phyloP scores from a whole-genome alignment of 371 early-diverging fungal genomes.

The Lichtheimia corymbifera region DNA sequence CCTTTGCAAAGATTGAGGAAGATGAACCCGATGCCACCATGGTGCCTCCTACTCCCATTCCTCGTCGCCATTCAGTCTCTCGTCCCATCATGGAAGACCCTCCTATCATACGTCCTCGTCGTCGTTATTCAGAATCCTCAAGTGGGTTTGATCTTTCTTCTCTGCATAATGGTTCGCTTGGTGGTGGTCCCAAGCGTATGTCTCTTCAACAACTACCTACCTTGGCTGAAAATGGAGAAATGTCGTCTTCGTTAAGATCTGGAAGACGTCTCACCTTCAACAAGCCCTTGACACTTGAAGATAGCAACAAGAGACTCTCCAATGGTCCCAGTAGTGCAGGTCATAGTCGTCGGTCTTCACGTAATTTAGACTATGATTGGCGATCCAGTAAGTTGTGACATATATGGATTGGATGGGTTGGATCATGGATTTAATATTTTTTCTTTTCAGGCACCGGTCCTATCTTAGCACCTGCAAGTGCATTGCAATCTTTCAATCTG shows the following conservation, averaged over 20 bases:
- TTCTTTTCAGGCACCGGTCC: slow-evolving; percentile 8
- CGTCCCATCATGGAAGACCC: slow-evolving; percentile 5
- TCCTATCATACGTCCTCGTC: slow-evolving; percentile 2
- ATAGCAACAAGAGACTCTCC: slow-evolving; percentile 15
- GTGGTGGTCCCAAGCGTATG: slow-evolving; percentile 23
- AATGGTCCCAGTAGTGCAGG: not conserved
- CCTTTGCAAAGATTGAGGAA: slow-evolving; percentile 13
- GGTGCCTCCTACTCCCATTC: not conserved
- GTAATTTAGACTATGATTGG: slow-evolving; percentile 42
- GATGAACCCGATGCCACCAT: not conserved
- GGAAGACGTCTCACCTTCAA: slow-evolving; percentile 29
- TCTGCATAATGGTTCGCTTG: not conserved
- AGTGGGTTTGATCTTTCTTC: slow-evolving; percentile 16
- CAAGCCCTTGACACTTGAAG: slow-evolving; percentile 30
- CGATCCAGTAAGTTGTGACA: slow-evolving; percentile 21
- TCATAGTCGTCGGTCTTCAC: slow-evolving; percentile 30
- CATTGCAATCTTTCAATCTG: slow-evolving; percentile 33
- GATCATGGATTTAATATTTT: not conserved
- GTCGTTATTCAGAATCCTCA: slow-evolving; percentile 41
- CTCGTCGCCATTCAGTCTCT: slow-evolving; percentile 16
- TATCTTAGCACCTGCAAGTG: slow-evolving; percentile 9
- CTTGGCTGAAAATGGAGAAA: slow-evolving; percentile 23
- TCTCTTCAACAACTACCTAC: slow-evolving; percentile 29
- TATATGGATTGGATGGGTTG: not conserved
- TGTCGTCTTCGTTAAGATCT: slow-evolving; percentile 7